These are phyloP conservation scores for Agapanthus africanus DNA, from an alignment of 106 monocot genomes.

Conservation along the genomic window DNA sequence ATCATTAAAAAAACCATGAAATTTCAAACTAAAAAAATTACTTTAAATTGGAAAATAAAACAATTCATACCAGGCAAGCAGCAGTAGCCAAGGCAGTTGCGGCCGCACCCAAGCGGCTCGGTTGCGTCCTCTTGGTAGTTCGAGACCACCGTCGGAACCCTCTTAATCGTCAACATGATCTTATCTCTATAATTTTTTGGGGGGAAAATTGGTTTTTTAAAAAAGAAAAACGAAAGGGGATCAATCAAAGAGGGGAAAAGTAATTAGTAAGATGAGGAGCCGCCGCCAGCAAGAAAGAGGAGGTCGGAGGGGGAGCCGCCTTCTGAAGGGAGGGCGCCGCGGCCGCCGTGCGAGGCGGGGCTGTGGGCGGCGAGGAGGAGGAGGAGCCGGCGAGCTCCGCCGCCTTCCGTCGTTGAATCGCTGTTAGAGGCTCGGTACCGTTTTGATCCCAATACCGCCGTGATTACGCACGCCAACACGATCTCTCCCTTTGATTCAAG, in stretches of 20 bases:
- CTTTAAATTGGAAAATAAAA: not conserved
- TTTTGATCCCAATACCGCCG: too few species aligned
- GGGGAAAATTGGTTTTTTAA: not conserved
- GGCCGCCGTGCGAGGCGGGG: conserved; percentile 43
- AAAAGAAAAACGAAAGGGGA: not conserved
- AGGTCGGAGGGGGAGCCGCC: conserved; percentile 56
- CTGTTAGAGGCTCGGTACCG: too few species aligned
- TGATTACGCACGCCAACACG: too few species aligned
- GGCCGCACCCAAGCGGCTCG: conserved; percentile 31
- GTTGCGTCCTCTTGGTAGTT: conserved; percentile 43
- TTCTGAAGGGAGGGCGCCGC: conserved; percentile 51
- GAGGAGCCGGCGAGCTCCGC: conserved; percentile 5
- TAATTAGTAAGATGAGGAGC: too few species aligned
- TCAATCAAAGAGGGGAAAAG: not conserved
- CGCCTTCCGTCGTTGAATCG: not conserved
- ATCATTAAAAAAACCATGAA: too few species aligned
- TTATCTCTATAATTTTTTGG: not conserved
- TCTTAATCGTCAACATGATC: conserved; percentile 47
- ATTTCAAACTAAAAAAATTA: too few species aligned
- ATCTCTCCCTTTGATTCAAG: too few species aligned
- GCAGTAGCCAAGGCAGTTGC: conserved; percentile 48
- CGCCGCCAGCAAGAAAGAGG: conserved; percentile 63
- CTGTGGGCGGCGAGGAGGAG: conserved; percentile 14
- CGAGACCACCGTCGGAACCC: conserved; percentile 45
- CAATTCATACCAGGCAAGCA: conserved; percentile 32